Conservation (phyloP, 805 yeast genomes). For the Monosporozyma aerobia region DNA sequence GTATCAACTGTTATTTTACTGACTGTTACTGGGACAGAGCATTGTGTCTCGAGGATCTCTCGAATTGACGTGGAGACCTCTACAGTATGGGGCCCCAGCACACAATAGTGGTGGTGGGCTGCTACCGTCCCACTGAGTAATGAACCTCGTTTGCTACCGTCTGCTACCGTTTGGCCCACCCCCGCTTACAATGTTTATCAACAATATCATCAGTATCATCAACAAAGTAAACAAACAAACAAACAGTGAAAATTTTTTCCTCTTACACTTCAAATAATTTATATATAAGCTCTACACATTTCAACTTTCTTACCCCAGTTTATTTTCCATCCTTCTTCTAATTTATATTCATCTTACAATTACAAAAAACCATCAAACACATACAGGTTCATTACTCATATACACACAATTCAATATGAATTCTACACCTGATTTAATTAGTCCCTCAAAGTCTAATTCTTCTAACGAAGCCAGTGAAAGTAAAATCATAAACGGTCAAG, state of each 20-base stretch:
- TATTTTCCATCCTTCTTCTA: neutral
- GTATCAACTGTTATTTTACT: no score
- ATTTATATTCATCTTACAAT: neutral
- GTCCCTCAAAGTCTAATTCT: slow-evolving; percentile 12
- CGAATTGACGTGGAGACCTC: no score
- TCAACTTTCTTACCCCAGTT: neutral
- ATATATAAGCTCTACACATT: neutral
- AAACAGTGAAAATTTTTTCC: no score
- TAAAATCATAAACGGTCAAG: slow-evolving; percentile 7
- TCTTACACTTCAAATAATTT: no score
- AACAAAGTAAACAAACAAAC: no score
- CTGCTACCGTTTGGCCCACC: no score
- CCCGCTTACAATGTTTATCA: neutral
- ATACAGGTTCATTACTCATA: neutral
- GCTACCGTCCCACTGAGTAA: no score
- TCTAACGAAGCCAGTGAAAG: slow-evolving; percentile 11
- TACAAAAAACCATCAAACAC: neutral
- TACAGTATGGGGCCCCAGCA: no score
- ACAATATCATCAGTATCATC: neutral
- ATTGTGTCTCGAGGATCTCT: no score
- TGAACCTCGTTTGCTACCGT: no score
- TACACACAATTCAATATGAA: slow-evolving; percentile 5
- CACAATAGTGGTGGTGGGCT: no score
- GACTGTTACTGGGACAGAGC: no score
- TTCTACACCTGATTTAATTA: slow-evolving; percentile 12